Base-by-base conservation (phyloP, 805 yeast species). In the Metschnikowia borealis region DNA sequence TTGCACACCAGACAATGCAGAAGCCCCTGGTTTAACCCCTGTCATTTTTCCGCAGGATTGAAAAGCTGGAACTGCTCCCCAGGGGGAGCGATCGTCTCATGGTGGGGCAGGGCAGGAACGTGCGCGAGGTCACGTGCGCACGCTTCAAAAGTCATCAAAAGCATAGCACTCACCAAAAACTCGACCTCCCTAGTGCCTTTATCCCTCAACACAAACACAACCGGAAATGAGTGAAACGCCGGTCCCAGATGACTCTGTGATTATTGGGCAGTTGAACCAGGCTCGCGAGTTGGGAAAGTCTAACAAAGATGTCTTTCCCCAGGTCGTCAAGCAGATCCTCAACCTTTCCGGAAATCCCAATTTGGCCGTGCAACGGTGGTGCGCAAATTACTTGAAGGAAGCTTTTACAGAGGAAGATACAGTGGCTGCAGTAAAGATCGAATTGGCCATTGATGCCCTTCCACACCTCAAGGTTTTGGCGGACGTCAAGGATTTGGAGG, bases 261-360 rank as follows among this genome's bases (percentile, higher is more conserved):
- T 64, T 34, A 52, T 64, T 39, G 61, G 51, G 38, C 75, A 70
- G 52, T 62, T 73, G 17, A 61, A 70, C 49, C 73, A 71, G 56
- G 78, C 78, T 11, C 63, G 66, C 31, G 60, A 62, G 21, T 59
- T 69, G 44, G 76, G 75, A 4, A 60, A 65, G 37, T 51, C 65
- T 18, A 63, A 60, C 45, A 57, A 57, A 6, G 64, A 61, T 32
- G 62, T 67, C n/a, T 68, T 69, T 52, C 71, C 74, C 6, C 75
- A 70, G 54, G 76, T 73, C 34, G 62, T 76, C n/a, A 71, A 75
- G 38, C 77, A 72, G 46, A 69, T 74, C 44, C 62, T 74, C 44
- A 68, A 68, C 48, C 68, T 73, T 52, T 62, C 64, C 26, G 60
- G 60, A 32, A 68, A 70, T 56, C 70, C 71, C 7, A 71, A 69